Evolutionary conservation across 352 stramenopile genomes (phyloP), one percentile per base, ranked within the genome.

Genomic region (Globisporangium parvum): DNA sequence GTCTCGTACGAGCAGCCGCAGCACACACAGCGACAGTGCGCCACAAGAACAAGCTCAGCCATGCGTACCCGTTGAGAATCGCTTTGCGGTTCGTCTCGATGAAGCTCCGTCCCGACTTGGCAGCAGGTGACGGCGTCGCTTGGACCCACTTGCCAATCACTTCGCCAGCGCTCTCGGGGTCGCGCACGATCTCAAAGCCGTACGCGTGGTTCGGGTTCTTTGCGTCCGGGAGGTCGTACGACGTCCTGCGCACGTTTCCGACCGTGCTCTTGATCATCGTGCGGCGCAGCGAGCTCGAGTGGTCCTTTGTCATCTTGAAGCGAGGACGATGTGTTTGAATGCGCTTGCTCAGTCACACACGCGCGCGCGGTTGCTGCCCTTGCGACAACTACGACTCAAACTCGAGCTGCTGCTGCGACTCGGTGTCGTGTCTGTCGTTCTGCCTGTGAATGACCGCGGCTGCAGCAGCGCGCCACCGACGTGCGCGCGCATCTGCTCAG

Each of bases 261-360:
- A 93, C 75, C 1, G 78, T 88, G 65, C 66, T 78, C 69, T 93
- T 91, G 70, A 93, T 70, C 76, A 93, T 90, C 53, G 82, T 90
- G 20, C 82, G 77, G n/a, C 80, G 80, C 74, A 92, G 48, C 26
- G 55, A 72, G 20, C 63, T 61, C 42, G 74, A 53, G 42, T 75
- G 67, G 18, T 67, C 62, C 48, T 67, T 77, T 55, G 68, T 66
- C 47, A 51, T 71, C 35, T 10, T 37, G 31, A 37, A 14, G 31
- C 5, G 9, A 8, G 1, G 31, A 8, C 31, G 3, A 31, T n/a
- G n/a, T n/a, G n/a, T n/a, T n/a, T n/a, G n/a, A n/a, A n/a, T n/a
- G 26, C 3, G 26, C 6, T 31, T 31, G 31, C 31, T 12, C 31
- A 9, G 31, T 37, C 31, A 37, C 31, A 37, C 31, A 20, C 39